Conservation (phyloP, 805 yeast genomes). For the Ogataea nonfermentans region DNA sequence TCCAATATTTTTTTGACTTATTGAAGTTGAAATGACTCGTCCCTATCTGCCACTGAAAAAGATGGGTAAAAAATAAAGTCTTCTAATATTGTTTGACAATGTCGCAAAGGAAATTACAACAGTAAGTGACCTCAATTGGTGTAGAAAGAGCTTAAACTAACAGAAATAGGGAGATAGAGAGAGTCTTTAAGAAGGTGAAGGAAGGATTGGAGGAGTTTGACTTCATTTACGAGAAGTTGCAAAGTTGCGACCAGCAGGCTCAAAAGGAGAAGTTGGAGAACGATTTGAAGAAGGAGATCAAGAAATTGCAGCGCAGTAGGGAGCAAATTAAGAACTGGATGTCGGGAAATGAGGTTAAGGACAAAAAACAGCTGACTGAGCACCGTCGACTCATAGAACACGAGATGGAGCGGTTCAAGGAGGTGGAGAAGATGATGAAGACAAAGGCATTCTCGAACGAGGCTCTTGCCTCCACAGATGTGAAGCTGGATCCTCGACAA, state of each 20-base stretch:
- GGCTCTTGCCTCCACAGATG: conserved; percentile 64
- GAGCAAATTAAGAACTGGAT: conserved; percentile 97
- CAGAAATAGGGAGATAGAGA: conserved; percentile 70
- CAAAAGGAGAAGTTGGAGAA: conserved; percentile 92
- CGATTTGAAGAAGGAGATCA: conserved; percentile 91
- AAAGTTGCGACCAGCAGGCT: conserved; percentile 74
- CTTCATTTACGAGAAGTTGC: conserved; percentile 79
- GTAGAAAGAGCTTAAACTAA: neutral
- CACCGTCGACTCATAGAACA: conserved; percentile 65
- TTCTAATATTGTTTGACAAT: conserved; percentile 24
- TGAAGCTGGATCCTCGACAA: conserved; percentile 72
- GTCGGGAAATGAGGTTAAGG: conserved; percentile 86
- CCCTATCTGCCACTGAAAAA: conserved; percentile 2
- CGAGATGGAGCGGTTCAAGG: conserved; percentile 95
- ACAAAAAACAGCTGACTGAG: conserved; percentile 77
- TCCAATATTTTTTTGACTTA: conserved; percentile 1
- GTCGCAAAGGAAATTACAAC: conserved; percentile 51
- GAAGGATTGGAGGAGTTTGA: conserved; percentile 91
- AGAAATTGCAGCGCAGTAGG: conserved; percentile 86
- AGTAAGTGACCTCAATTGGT: conserved; percentile 35
- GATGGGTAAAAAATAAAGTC: conserved; percentile 2
- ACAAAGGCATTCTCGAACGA: conserved; percentile 93
- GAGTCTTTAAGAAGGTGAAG: conserved; percentile 84
- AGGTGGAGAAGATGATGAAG: conserved; percentile 88
- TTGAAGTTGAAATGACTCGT: neutral